Evolutionary conservation across 176 grass and related monocot species (phyloP), one percentile per base, ranked within the genome.

Genomic region (Coix lacrymajobi): DNA sequence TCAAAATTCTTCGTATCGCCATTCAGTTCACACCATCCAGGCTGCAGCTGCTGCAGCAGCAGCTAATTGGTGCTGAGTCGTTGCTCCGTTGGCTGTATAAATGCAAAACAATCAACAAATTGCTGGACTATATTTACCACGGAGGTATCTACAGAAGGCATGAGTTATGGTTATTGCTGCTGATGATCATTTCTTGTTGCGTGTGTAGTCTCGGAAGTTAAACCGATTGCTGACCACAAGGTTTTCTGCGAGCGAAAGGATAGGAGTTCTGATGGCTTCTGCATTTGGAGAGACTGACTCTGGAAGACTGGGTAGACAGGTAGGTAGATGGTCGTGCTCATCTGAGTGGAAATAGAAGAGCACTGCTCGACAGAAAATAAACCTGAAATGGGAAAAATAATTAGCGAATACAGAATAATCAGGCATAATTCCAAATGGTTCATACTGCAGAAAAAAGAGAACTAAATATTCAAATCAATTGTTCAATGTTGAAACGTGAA

Each of bases 301-400:
- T 0, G 97, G 97, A 62, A 99, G 90, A 71, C 71, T 87, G 26
- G 97, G 97, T 73, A 94, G 46, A 76, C 97, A 99, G 75, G 74
- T 91, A 38, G 97, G 97, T 28, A 94, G 88, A 89, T 84, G 57
- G 14, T 51, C 58, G 69, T 77, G 78, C 44, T 82, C 83, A 20
- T 80, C 57, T 45, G 66, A 75, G 49, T 81, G 80, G 56, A 94
- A 96, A 81, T 88, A 82, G 88, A 66, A 91, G 17, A 99, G 84
- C 32, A 92, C 97, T 63, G 89, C 77, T 77, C 93, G 91, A 58
- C 97, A 99, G 81, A 99, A 99, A 90, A 99, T 96, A 94, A 99
- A 99, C 89, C 97, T 99, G 90, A 31, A 13, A 77, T 38, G 60
- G 5, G 76, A 36, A 82, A 85, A 24, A 16, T 79, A 45, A 24